These are phyloP conservation scores for Chimonanthus praecox DNA, from an alignment of 164 flowering plant genomes.

Conservation along the genomic window DNA sequence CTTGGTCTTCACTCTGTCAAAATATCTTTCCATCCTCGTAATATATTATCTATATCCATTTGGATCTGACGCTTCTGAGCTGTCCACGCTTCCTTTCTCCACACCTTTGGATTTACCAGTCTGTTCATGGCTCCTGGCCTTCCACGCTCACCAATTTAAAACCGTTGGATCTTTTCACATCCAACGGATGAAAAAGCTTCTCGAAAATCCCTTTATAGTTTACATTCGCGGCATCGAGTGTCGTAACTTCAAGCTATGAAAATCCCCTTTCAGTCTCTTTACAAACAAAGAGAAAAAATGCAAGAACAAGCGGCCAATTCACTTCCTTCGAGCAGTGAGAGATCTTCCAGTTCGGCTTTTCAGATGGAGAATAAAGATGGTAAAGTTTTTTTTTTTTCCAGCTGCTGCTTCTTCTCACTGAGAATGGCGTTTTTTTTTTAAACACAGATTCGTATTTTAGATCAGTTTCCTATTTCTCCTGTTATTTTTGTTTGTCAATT, in stretches of 20 bases:
- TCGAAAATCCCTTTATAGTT: conserved; percentile 29
- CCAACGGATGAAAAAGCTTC: conserved; percentile 29
- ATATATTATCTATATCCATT: no score
- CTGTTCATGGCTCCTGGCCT: conserved; percentile 30
- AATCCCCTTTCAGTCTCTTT: conserved; percentile 9
- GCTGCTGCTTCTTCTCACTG: not conserved
- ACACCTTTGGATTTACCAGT: conserved; percentile 41
- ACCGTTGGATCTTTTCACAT: conserved; percentile 36
- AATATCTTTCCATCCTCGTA: no score
- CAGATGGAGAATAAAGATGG: conserved; percentile 84
- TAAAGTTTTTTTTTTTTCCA: conserved; percentile 9
- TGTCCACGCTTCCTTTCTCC: conserved; percentile 46
- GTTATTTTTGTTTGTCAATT: not conserved
- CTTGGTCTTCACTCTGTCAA: no score
- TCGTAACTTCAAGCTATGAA: not conserved
- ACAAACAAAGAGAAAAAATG: conserved; percentile 26
- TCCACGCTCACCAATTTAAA: conserved; percentile 40
- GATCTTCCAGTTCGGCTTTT: conserved; percentile 89
- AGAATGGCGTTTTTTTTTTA: conserved; percentile 1
- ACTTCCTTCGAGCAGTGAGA: conserved; percentile 85
- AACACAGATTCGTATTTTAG: no score
- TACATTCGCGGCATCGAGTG: conserved; percentile 29
- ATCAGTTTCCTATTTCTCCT: not conserved
- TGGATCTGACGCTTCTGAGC: conserved; percentile 26
- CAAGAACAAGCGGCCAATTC: conserved; percentile 76